Evolutionary conservation across 495 filamentous ascomycete species (phyloP), one percentile per base, ranked within the genome.

Genomic region (Tuber magnatum): DNA sequence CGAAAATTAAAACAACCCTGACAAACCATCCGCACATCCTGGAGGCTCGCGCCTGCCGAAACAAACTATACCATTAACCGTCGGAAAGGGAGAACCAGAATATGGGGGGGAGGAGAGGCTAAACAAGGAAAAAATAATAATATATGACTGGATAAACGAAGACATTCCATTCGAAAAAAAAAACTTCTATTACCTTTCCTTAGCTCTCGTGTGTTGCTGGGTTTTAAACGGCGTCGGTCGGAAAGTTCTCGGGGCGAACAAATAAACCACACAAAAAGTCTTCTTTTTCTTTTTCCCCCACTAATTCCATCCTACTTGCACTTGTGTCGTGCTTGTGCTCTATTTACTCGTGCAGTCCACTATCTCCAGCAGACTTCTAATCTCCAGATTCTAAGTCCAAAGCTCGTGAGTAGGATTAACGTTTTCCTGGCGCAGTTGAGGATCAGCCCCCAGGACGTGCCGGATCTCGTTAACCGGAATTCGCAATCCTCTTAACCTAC

Each of bases 1-100:
- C 82, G 84, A 81, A 85, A 83, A 41, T 71, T 42, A 71, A 71
- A n/a, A 43, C 10, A 71, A 41, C 24, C 69, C n/a, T 43, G 39
- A 71, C 69, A 43, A 43, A 61, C 12, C 10, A 61, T 65, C 16
- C 56, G 35, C 56, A 35, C 28, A 56, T 28, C n/a, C 7, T 3
- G 24, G 51, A 14, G 12, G 51, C 24, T 28, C 51, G 24, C 8
- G 14, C 10, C 51, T 28, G 14, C 51, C 20, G 1, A 22, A 56
- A 56, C 8, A 28, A 28, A 56, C 28, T 28, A 56, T 56, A 56
- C 51, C n/a, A 9, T 28, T 24, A 56, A 56, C 14, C 24, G 56
- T 48, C 28, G 70, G 72, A 75, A 78, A 38, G 41, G 61, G 38
- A 35, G 39, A 9, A 51, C 8, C 9, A 56, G 16, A 56, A 56